Base-by-base conservation (phyloP, 371 early-diverging fungal genomes). In the Actinomortierella wolfii region DNA sequence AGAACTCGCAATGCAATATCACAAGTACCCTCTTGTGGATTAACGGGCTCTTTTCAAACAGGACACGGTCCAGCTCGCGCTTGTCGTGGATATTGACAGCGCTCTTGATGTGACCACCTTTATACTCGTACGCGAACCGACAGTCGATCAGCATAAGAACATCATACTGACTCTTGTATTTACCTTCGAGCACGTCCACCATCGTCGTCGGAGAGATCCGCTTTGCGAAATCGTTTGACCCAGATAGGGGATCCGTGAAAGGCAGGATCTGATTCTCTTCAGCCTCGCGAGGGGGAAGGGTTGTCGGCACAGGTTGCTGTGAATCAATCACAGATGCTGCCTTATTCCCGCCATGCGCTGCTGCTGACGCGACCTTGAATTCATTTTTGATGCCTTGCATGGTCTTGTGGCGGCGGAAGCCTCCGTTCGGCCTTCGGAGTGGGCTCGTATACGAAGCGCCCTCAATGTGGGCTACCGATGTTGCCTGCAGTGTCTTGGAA, bases 1-100 rank as follows among this genome's bases (percentile, higher is more conserved):
- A 92, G 76, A 86, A 97, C 78, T 97, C 97, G 80, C 97, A 97
- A 74, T 95, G 94, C 64, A 97, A 88, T 9, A 97, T 83, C n/a
- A 97, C 67, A 11, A 86, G 82, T 4, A 66, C 69, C 17, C 77
- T 75, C 63, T 70, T 77, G 49, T 69, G 68, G 0, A 68, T 61
- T 3, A 55, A 42, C 6, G 78, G 80, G 28, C 67, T 68, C 28
- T 59, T 66, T 34, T 11, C 34, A 17, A 81, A 64, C 18, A 81
- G 51, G 28, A 77, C 57, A 49, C 59, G 43, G 59, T 80, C 82
- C 34, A 89, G 69, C n/a, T 79, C 79, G 21, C 81, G 77, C 18
- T 76, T 57, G 2, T 83, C 78, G 42, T 83, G 81, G 56, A 93
- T 75, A 71, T 94, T 95, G 41, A 80, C 69, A 0, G 96, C 95